Conservation (phyloP, 805 yeast species). For the Zygosaccharomyces siamensis region DNA sequence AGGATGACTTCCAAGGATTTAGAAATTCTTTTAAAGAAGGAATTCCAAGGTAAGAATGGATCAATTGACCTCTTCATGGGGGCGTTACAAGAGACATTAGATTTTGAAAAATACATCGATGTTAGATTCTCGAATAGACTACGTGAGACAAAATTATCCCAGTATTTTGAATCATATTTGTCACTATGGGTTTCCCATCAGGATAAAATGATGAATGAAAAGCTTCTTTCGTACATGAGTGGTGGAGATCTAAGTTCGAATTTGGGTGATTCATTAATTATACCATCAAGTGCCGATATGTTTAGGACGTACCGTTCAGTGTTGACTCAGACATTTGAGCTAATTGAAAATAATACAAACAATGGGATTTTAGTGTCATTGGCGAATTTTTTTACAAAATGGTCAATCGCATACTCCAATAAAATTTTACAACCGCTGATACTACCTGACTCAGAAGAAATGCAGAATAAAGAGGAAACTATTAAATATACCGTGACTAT, state of each 20-base stretch:
- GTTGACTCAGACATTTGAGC: conserved; percentile 60
- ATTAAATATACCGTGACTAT: conserved; percentile 63
- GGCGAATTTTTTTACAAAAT: conserved; percentile 56
- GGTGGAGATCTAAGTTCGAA: conserved; percentile 50
- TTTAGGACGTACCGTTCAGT: conserved; percentile 73
- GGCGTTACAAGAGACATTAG: conserved; percentile 70
- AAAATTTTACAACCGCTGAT: conserved; percentile 47
- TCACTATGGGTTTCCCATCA: conserved; percentile 85
- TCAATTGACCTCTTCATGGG: conserved; percentile 63
- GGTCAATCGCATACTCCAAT: conserved; percentile 55
- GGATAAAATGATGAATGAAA: conserved; percentile 55
- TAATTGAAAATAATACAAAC: conserved; percentile 36
- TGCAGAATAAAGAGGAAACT: conserved; percentile 50
- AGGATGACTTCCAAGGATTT: conserved; percentile 65
- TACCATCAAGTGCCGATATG: conserved; percentile 83
- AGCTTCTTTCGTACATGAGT: conserved; percentile 59
- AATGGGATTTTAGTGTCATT: conserved; percentile 39
- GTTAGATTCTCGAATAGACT: conserved; percentile 50
- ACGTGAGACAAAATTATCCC: conserved; percentile 46
- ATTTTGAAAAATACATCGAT: conserved; percentile 73
- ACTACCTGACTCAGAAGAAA: conserved; percentile 39
- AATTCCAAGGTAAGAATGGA: conserved; percentile 38
- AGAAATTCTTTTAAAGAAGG: conserved; percentile 44
- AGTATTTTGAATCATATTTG: conserved; percentile 79
- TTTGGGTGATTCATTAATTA: conserved; percentile 55